A percentile compares a stretch with the other conserved stretches of the same genome.
Conservation (phyloP, 805 yeast species). For the Zygotorulaspora danielsina region DNA sequence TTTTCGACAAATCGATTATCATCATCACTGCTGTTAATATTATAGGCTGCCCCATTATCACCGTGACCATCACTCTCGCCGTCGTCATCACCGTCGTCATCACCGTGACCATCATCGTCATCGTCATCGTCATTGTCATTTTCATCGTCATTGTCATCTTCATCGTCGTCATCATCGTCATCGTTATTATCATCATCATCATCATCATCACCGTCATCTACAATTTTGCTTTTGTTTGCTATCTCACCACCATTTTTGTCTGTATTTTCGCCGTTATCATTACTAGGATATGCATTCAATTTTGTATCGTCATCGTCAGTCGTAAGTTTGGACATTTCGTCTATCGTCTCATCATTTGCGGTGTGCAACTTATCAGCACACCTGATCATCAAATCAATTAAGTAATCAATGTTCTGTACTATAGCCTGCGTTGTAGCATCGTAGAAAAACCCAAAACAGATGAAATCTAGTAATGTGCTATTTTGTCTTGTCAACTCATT, state of each 20-base stretch:
- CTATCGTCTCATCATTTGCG: slow-evolving; percentile 5
- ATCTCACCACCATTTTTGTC: not conserved
- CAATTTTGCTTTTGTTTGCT: not conserved
- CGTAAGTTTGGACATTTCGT: not conserved
- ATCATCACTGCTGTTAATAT: slow-evolving; percentile 12
- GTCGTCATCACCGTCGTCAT: not conserved
- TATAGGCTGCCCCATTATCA: not conserved
- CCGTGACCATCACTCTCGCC: slow-evolving; percentile 4
- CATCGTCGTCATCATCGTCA: slow-evolving; percentile 6
- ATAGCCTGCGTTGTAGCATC: slow-evolving; percentile 15
- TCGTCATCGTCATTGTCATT: not conserved
- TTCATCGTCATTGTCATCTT: slow-evolving; percentile 4
- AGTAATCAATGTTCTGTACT: slow-evolving; percentile 30
- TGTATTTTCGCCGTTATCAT: not conserved
- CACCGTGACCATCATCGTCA: slow-evolving; percentile 5
- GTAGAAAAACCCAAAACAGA: slow-evolving; percentile 44
- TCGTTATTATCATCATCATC: not conserved
- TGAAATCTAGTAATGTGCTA: slow-evolving; percentile 43
- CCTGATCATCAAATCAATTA: slow-evolving; percentile 29
- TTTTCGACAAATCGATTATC: slow-evolving; percentile 22
- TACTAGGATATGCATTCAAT: not conserved
- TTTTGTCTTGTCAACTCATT: slow-evolving; percentile 40
- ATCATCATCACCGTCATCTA: too few species aligned
- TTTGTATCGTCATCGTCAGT: slow-evolving; percentile 1
- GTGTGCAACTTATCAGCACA: slow-evolving; percentile 25